phyloP scores from a whole-genome alignment of 768 basidiomycete genomes.

The Pleurotus tuber-regium region DNA sequence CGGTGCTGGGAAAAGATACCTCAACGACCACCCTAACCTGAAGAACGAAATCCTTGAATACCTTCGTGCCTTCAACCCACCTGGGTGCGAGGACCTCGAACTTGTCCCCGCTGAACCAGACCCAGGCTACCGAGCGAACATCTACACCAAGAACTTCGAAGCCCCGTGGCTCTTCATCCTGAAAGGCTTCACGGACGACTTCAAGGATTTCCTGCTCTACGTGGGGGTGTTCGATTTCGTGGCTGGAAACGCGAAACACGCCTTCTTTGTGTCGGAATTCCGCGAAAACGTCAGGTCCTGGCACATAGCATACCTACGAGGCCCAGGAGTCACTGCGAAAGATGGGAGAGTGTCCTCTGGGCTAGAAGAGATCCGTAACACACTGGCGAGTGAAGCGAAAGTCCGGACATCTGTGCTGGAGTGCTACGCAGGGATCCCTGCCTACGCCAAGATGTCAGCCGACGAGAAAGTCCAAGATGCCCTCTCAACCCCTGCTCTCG shows the following conservation, averaged over 20 bases:
- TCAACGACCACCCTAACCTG: not conserved
- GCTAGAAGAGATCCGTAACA: not conserved
- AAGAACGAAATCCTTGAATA: not conserved
- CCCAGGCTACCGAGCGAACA: not conserved
- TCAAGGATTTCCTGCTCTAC: not conserved
- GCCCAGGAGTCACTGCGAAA: not conserved
- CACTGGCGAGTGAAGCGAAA: not conserved
- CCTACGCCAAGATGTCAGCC: not conserved
- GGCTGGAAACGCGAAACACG: not conserved
- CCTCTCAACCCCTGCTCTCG: not conserved
- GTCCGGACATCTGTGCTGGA: not conserved
- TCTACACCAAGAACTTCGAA: not conserved
- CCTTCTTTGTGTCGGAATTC: not conserved
- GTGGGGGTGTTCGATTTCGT: not conserved
- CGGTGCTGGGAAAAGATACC: not conserved
- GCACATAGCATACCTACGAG: not conserved
- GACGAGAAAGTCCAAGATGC: not conserved
- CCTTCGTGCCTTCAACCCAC: not conserved
- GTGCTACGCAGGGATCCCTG: not conserved
- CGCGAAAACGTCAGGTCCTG: not conserved
- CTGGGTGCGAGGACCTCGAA: not conserved
- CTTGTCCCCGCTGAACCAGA: not conserved
- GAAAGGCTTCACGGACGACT: not conserved
- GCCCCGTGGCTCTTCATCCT: not conserved
- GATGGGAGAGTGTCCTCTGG: not conserved